Percentiles rank a stretch among this genome's conserved stretches.
These are phyloP conservation scores for Rhamnella rubrinervis DNA, from an alignment of 331 rosid genomes.

Conservation along the genomic window DNA sequence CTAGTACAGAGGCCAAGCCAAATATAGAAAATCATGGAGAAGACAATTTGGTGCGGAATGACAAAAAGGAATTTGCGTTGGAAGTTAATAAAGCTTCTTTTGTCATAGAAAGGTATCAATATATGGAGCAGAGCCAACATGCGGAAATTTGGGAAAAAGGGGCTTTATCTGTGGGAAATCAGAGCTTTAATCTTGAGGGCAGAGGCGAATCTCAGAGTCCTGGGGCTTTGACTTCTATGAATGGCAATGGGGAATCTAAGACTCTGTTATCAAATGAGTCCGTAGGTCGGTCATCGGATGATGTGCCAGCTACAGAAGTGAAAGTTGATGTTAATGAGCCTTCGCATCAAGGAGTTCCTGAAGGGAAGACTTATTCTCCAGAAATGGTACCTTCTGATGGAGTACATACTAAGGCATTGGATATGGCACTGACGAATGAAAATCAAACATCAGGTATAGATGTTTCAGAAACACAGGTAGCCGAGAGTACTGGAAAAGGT, in stretches of 20 bases:
- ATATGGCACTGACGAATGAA: constrained; percentile 21
- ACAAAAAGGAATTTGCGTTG: constrained; percentile 12
- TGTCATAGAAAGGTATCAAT: not conserved
- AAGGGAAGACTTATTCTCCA: not conserved
- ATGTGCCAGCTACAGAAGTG: constrained; percentile 16
- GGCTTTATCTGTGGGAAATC: not conserved
- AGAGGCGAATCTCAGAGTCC: constrained; percentile 8
- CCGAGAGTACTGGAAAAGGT: constrained; percentile 14
- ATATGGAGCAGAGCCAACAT: constrained; percentile 8
- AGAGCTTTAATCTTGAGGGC: constrained; percentile 10
- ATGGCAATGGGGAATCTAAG: not conserved
- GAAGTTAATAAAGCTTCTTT: constrained; percentile 15
- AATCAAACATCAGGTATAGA: constrained; percentile 16
- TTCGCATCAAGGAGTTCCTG: constrained; percentile 15
- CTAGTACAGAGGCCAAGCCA: not conserved
- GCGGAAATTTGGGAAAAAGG: constrained; percentile 9
- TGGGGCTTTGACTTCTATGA: constrained; percentile 15
- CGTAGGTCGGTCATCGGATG: constrained; percentile 18
- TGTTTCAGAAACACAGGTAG: constrained; percentile 17
- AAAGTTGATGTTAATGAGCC: constrained; percentile 15
- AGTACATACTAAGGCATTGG: constrained; percentile 23
- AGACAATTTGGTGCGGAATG: constrained; percentile 12
- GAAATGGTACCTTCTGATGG: constrained; percentile 15
- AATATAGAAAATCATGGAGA: constrained; percentile 18
- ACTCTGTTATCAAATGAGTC: constrained; percentile 16